A percentile compares a stretch with the other conserved stretches of the same genome.
These are phyloP conservation scores for Terfezia claveryi DNA, from an alignment of 495 filamentous ascomycete species.

Conservation along the genomic window DNA sequence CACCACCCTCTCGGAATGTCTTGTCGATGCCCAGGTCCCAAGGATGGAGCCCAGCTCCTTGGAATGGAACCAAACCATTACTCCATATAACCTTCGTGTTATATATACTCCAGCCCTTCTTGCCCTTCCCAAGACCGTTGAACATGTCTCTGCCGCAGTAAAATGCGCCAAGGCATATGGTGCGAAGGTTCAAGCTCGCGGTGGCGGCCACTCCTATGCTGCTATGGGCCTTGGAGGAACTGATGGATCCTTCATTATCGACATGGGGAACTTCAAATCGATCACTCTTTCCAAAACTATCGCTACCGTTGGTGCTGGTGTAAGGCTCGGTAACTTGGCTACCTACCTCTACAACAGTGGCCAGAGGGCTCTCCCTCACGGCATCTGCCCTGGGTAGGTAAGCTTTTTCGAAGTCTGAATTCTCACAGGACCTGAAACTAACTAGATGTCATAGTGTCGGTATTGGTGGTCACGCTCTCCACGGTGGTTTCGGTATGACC, in stretches of 20 bases:
- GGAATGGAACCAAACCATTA: slow-evolving; percentile 5
- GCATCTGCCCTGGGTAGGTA: slow-evolving; percentile 31
- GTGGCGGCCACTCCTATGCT: slow-evolving; percentile 54
- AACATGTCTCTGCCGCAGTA: slow-evolving; percentile 37
- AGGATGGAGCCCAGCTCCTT: neutral
- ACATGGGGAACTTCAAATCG: slow-evolving; percentile 29
- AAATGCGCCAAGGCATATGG: slow-evolving; percentile 32
- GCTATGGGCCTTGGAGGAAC: slow-evolving; percentile 31
- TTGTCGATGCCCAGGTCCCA: neutral
- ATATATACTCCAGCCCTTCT: slow-evolving; percentile 38
- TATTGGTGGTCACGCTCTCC: slow-evolving; percentile 49
- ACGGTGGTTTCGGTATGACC: slow-evolving; percentile 42
- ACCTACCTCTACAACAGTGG: slow-evolving; percentile 36
- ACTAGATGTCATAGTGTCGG: slow-evolving; percentile 27
- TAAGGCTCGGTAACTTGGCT: slow-evolving; percentile 37
- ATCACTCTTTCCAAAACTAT: slow-evolving; percentile 32
- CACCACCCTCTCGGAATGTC: too few species aligned
- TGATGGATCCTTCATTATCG: slow-evolving; percentile 35
- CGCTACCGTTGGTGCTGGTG: slow-evolving; percentile 45
- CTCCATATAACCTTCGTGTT: slow-evolving; percentile 42
- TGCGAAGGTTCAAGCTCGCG: slow-evolving; percentile 43
- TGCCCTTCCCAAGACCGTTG: slow-evolving; percentile 32
- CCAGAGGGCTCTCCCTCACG: slow-evolving; percentile 43
- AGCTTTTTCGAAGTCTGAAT: neutral
- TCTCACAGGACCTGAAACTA: slow-evolving; percentile 1